These are phyloP conservation scores for Mortierella claussenii DNA, from an alignment of 192 early-diverging fungal genomes.

Conservation along the genomic window DNA sequence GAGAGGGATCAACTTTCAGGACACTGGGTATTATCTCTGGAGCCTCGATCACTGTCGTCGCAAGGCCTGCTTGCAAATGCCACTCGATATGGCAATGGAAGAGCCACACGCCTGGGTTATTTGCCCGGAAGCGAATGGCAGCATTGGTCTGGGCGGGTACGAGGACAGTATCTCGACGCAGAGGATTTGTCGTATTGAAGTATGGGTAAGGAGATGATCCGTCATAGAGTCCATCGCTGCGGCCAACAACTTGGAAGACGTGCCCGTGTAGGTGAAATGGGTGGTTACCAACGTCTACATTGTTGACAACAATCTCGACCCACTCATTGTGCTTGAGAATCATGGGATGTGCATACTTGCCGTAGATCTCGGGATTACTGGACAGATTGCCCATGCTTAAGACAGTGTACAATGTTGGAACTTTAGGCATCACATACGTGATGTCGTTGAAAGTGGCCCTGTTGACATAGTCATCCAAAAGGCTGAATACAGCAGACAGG, in stretches of 20 bases:
- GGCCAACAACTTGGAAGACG: slow-evolving; percentile 33
- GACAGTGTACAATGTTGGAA: slow-evolving; percentile 73
- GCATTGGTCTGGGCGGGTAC: slow-evolving; percentile 10
- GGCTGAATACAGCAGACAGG: slow-evolving; percentile 70
- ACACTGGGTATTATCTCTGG: slow-evolving; percentile 36
- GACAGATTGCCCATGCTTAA: slow-evolving; percentile 63
- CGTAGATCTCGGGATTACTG: slow-evolving; percentile 66
- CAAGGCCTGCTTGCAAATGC: slow-evolving; percentile 54
- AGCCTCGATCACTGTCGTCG: slow-evolving; percentile 57
- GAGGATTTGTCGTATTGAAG: slow-evolving; percentile 30
- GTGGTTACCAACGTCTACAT: slow-evolving; percentile 15
- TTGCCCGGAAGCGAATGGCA: slow-evolving; percentile 16
- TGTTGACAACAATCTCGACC: slow-evolving; percentile 38
- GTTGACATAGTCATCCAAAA: slow-evolving; percentile 78
- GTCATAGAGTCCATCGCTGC: slow-evolving; percentile 16
- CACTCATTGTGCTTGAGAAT: slow-evolving; percentile 65
- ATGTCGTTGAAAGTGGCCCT: slow-evolving; percentile 84
- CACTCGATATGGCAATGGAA: slow-evolving; percentile 59
- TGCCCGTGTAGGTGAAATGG: slow-evolving; percentile 57
- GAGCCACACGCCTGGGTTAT: slow-evolving; percentile 55
- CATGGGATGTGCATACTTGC: slow-evolving; percentile 66
- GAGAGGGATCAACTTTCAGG: slow-evolving; percentile 38
- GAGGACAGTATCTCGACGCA: slow-evolving; percentile 35
- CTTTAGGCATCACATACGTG: slow-evolving; percentile 69
- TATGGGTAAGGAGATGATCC: background rate